These are phyloP conservation scores for Cucurbita maxima DNA, from an alignment of 306 rosid genomes.

Conservation along the genomic window DNA sequence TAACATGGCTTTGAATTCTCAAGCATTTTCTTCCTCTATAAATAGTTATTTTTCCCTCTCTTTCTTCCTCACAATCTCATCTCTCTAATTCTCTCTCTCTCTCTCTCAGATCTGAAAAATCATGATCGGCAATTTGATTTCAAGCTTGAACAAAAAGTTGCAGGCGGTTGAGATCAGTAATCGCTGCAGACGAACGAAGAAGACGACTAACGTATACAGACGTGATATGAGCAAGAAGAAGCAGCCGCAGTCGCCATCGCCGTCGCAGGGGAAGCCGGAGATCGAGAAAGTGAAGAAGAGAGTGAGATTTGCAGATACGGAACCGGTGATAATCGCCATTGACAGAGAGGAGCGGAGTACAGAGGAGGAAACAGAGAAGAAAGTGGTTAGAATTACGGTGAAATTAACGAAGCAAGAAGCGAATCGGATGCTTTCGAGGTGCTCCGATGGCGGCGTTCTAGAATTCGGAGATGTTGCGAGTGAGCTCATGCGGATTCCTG, in stretches of 20 bases:
- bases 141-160: not conserved
- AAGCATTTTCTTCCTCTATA: not conserved
- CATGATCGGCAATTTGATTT: slow-evolving; percentile 5
- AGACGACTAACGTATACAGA: not conserved
- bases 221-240: not conserved
- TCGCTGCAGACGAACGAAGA: not conserved
- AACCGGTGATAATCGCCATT: not conserved
- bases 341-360: not conserved
- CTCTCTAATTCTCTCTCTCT: not conserved
- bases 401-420: slow-evolving; percentile 11
- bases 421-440: slow-evolving; percentile 7
- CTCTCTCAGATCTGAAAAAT: not conserved
- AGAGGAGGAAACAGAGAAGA: not conserved
- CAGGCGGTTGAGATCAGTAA: not conserved
- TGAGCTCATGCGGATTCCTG: slow-evolving; percentile 1
- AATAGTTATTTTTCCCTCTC: not conserved
- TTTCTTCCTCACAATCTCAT: not conserved
- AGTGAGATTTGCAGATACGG: slow-evolving; percentile 4
- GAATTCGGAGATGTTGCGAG: slow-evolving; percentile 6
- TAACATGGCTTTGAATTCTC: not conserved
- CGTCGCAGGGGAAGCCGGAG: not conserved
- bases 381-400: slow-evolving; percentile 8
- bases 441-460: slow-evolving; percentile 4
- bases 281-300: slow-evolving; percentile 2
- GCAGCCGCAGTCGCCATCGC: not conserved